Percentiles rank a stretch among this genome's conserved stretches.
Conservation (phyloP, 2,329 filamentous ascomycete genomes). For the Helicocarpus griseus region DNA sequence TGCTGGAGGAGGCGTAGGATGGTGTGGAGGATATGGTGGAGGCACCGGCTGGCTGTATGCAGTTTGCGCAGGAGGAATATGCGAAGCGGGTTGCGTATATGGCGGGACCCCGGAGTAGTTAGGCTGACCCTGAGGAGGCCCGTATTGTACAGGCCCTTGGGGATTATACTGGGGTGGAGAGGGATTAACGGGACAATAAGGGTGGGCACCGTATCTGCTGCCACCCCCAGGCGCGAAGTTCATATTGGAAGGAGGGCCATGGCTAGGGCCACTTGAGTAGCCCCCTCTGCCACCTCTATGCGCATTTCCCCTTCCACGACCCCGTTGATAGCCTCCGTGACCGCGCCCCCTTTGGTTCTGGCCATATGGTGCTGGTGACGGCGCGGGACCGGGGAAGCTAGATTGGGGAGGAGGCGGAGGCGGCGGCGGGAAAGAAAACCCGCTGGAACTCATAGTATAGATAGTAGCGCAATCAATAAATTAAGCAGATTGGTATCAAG, state of each 20-base stretch:
- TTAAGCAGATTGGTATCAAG: background rate
- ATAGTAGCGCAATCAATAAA: background rate
- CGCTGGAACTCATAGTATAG: conserved; percentile 29
- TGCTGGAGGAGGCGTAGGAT: conserved; percentile 15
- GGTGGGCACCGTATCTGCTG: conserved; percentile 6
- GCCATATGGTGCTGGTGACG: conserved; percentile 17
- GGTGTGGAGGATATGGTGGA: conserved; percentile 16
- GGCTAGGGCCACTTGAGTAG: conserved; percentile 16
- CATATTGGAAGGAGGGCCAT: conserved; percentile 15
- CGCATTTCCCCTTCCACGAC: conserved; percentile 21
- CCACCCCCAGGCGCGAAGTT: conserved; percentile 15
- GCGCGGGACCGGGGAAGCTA: conserved; percentile 13
- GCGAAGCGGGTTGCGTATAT: conserved; percentile 4
- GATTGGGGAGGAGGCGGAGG: conserved; percentile 31
- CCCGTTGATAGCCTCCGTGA: conserved; percentile 5
- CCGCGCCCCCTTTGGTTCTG: conserved; percentile 20
- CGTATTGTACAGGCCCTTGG: conserved; percentile 11
- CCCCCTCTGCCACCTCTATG: conserved; percentile 23
- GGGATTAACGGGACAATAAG: conserved; percentile 4
- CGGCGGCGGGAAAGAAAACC: conserved; percentile 38
- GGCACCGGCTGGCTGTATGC: conserved; percentile 15
- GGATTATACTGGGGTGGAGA: conserved; percentile 9
- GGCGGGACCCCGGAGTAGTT: conserved; percentile 1
- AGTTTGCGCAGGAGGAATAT: conserved; percentile 14
- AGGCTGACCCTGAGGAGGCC: conserved; percentile 2